Evolutionary conservation across 495 filamentous ascomycete genomes (phyloP), one percentile per base, ranked within the genome.

Genomic region (Apiosordaria backusii): DNA sequence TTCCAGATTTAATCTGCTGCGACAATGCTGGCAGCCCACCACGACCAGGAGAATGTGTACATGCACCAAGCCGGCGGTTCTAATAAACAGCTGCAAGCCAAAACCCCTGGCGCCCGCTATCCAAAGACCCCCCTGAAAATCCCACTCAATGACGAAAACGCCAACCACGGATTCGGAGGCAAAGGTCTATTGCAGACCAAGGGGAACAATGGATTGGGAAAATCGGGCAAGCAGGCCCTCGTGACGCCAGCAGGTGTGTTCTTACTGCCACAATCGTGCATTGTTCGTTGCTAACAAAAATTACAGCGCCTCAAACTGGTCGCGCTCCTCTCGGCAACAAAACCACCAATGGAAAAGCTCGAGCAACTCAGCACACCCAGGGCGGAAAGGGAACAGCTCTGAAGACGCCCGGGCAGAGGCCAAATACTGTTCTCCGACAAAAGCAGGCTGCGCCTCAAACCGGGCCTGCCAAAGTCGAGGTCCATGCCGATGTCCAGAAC

Each of bases 311-410:
- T 57, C 86, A 87, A 52, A 89, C 84, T 15, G 68, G 23, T 57
- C 88, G 92, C 67, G 93, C 95, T 50, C 89, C 91, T 4, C 78
- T 97, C 60, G 96, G 96, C 50, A 84, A 88, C 81, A 99, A 99
- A 78, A 98, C 94, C 0, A 97, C 95, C 54, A 99, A 99, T 78
- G 91, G 90, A 52, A 97, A 95, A 80, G 84, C 90, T 61, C 90
- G 83, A 71, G 84, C 84, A 4, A 83, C 88, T 50, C 87, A 89
- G 69, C 92, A 77, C 21, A 71, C 78, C 4, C 71, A 76, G 0
- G 80, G 76, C 19, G 81, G 71, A 53, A 84, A 82, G 66, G 70
- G 73, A 19, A 70, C 65, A 4, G 75, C 74, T 60, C 9, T 45
- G 6, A 55, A 55, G 52, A 55, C 52, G 21, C 35, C 35, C 2